phyloP scores from a whole-genome alignment of 148 eudicot species.

The Talinum fruticosum region DNA sequence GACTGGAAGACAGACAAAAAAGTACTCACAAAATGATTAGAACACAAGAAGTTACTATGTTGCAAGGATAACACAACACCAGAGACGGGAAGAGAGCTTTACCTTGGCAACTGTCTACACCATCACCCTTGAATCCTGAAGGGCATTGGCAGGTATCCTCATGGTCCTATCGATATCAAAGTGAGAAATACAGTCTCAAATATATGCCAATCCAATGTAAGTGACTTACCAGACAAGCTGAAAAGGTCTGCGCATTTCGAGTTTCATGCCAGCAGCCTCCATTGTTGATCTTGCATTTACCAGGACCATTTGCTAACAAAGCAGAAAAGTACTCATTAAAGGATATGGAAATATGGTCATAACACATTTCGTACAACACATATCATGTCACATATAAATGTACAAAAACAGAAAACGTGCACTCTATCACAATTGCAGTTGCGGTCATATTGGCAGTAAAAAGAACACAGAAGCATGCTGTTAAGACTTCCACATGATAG shows the following conservation, averaged over 20 bases:
- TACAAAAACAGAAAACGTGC: background rate
- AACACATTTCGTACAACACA: background rate
- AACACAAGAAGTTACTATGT: too few species aligned
- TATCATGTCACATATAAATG: background rate
- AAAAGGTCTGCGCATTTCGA: constrained; percentile 58
- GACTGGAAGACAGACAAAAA: background rate
- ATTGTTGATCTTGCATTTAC: constrained; percentile 77
- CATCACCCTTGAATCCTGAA: constrained; percentile 85
- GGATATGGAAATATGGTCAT: background rate
- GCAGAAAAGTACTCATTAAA: background rate
- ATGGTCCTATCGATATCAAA: constrained; percentile 49
- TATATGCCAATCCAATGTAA: background rate
- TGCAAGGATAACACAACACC: background rate
- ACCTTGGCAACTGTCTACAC: constrained; percentile 78
- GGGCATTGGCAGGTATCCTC: constrained; percentile 80
- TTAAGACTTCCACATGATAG: background rate
- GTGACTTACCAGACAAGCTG: constrained; percentile 78
- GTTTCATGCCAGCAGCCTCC: constrained; percentile 98
- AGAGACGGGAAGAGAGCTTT: constrained; percentile 14
- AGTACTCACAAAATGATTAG: background rate
- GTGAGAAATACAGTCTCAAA: constrained; percentile 2
- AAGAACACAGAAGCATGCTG: background rate
- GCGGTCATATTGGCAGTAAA: background rate
- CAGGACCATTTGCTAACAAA: constrained; percentile 79
- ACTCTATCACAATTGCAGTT: background rate